phyloP scores from a whole-genome alignment of 768 basidiomycete species.

The Kwoniella pini region DNA sequence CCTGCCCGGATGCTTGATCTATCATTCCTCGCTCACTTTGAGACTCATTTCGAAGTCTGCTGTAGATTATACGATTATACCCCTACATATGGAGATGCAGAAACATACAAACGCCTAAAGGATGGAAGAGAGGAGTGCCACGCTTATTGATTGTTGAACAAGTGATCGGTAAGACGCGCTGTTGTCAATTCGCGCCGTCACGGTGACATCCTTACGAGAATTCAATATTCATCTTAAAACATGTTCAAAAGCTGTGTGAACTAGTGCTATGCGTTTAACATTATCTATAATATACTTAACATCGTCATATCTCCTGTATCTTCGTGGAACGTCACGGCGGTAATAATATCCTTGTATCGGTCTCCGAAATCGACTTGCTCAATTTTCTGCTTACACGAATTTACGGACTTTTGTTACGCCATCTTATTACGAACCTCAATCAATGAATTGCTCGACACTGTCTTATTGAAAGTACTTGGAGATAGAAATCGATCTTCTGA shows the following conservation, averaged over 20 bases:
- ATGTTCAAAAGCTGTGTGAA: slow-evolving; percentile 1
- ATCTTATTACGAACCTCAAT: not conserved
- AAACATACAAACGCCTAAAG: too few relatives aligned
- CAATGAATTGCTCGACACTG: not conserved
- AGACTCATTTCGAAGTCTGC: too few relatives aligned
- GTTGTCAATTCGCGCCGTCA: too few relatives aligned
- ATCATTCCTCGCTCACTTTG: too few relatives aligned
- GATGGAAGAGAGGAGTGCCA: not conserved
- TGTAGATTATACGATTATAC: too few relatives aligned
- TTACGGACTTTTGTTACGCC: slow-evolving; percentile 2
- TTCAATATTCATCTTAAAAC: not conserved
- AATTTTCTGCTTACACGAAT: not conserved
- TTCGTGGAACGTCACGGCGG: not conserved
- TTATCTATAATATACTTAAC: not conserved
- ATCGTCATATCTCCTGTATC: not conserved
- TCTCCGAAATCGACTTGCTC: not conserved
- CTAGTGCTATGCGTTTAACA: not conserved
- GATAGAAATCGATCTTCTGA: too few relatives aligned
- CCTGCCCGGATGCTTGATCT: too few relatives aligned
- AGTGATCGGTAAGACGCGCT: not conserved
- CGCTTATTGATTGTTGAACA: slow-evolving; percentile 1
- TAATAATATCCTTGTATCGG: not conserved
- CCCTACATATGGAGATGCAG: too few relatives aligned
- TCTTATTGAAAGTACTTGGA: too few relatives aligned
- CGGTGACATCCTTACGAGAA: slow-evolving; percentile 6